A percentile compares a stretch with the other conserved stretches of the same genome.
Evolutionary conservation across 2,329 filamentous ascomycete species (phyloP).

Genomic region (Pseudogymnoascus sp.): DNA sequence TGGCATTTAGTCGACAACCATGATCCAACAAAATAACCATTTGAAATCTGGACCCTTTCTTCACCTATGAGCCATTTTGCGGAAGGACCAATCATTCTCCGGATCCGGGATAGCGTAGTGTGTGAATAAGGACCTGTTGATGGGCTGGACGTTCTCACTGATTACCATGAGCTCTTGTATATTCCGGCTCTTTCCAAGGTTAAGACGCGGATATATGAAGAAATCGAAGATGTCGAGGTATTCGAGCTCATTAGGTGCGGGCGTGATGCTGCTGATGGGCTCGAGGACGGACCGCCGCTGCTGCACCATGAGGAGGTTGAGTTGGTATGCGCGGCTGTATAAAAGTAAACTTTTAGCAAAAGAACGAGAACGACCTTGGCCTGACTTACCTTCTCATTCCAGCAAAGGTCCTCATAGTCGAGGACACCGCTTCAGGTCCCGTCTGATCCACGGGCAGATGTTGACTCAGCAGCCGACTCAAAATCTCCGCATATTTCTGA

Average conservation of each 20-base stretch:
- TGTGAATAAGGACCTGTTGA: background rate
- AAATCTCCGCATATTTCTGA: no score
- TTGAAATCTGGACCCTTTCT: no score
- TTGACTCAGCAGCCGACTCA: no score
- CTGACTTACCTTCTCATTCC: conserved; percentile 56
- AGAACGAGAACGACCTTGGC: no score
- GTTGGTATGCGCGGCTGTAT: conserved; percentile 77
- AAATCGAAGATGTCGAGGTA: conserved; percentile 92
- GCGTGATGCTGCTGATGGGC: conserved; percentile 51
- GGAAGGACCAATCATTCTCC: background rate
- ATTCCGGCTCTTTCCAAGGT: background rate
- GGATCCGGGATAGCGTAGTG: background rate
- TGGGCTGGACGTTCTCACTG: background rate
- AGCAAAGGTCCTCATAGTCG: conserved; percentile 76
- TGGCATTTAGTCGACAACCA: no score
- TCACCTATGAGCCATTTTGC: no score
- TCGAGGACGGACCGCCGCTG: conserved; percentile 40
- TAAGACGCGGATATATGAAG: conserved; percentile 72
- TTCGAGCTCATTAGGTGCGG: conserved; percentile 75
- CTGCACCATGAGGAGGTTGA: conserved; percentile 80
- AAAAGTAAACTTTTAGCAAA: conserved; percentile 12
- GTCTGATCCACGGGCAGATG: no score
- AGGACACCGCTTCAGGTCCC: conserved; percentile 26
- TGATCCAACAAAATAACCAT: no score
- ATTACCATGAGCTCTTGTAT: background rate